Percentiles rank a stretch among this genome's conserved stretches.
These are phyloP conservation scores for Combretum micranthum DNA, from an alignment of 345 rosid genomes.

Conservation along the genomic window DNA sequence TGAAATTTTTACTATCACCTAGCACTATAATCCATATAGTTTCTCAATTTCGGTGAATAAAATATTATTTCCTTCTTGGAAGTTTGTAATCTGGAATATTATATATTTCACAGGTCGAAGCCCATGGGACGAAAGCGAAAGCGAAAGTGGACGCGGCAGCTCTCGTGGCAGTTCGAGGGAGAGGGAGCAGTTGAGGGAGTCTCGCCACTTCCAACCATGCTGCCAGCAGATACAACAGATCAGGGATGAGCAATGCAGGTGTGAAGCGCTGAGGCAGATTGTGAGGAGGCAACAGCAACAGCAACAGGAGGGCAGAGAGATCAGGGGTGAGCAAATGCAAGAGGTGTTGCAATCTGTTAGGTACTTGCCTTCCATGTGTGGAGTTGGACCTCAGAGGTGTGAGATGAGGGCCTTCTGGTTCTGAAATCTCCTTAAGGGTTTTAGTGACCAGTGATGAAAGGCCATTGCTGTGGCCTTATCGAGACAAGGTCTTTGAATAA, in stretches of 20 bases:
- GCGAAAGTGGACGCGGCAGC: not conserved
- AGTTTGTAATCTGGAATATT: no score
- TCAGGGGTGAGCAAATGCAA: not conserved
- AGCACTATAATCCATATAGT: no score
- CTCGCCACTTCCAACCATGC: conserved; percentile 5
- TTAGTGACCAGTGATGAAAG: not conserved
- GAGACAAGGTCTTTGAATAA: no score
- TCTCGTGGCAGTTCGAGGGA: not conserved
- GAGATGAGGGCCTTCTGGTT: conserved; percentile 15
- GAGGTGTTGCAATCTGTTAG: conserved; percentile 2
- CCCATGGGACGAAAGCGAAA: not conserved
- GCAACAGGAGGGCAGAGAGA: conserved; percentile 1
- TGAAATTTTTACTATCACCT: no score
- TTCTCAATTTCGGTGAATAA: no score
- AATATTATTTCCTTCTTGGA: no score
- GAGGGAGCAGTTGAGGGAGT: not conserved
- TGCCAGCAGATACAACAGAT: conserved; percentile 11
- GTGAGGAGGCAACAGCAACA: not conserved
- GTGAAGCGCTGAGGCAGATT: conserved; percentile 10
- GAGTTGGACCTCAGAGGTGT: conserved; percentile 11
- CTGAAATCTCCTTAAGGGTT: not conserved
- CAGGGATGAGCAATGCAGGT: conserved; percentile 5
- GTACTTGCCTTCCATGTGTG: conserved; percentile 4
- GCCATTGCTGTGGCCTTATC: not conserved
- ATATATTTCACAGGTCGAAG: no score